Conservation (phyloP, 140 eudicot genomes). For the Cichorium intybus region DNA sequence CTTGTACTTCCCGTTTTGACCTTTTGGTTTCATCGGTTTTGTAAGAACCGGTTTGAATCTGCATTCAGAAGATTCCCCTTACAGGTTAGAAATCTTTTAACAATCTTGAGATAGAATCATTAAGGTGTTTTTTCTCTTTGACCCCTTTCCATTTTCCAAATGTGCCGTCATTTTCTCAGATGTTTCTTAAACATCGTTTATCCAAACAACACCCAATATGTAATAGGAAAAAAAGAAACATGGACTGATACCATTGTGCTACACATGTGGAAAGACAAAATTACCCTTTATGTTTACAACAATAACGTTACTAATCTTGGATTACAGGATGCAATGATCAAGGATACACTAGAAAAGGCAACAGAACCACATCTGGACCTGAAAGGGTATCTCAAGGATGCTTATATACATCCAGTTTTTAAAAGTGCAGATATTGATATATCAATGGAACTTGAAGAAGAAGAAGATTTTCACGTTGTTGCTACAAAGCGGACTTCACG, state of each 20-base stretch:
- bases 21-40: conserved; percentile 66
- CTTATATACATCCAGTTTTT: conserved; percentile 71
- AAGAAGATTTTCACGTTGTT: conserved; percentile 54
- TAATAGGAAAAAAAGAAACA: neutral
- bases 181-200: no score
- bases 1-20: conserved; percentile 74
- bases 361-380: conserved; percentile 36
- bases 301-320: no score
- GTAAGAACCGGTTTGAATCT: conserved; percentile 82
- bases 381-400: conserved; percentile 50
- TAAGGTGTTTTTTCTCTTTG: no score
- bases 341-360: conserved; percentile 40
- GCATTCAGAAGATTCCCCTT: conserved; percentile 70
- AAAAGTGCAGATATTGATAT: conserved; percentile 33
- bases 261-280: no score
- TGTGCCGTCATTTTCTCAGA: no score
- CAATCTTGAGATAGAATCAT: no score
- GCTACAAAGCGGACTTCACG: conserved; percentile 73
- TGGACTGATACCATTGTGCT: no score
- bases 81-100: conserved; percentile 61
- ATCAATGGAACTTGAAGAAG: conserved; percentile 36
- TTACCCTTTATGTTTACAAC: no score
- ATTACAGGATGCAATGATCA: conserved; percentile 48
- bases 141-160: no score
- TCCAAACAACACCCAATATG: no score